Percentiles rank a stretch among this genome's conserved stretches.
These are phyloP conservation scores for Hypoxylon subgilvum DNA, from an alignment of 495 filamentous ascomycete species.

Conservation along the genomic window DNA sequence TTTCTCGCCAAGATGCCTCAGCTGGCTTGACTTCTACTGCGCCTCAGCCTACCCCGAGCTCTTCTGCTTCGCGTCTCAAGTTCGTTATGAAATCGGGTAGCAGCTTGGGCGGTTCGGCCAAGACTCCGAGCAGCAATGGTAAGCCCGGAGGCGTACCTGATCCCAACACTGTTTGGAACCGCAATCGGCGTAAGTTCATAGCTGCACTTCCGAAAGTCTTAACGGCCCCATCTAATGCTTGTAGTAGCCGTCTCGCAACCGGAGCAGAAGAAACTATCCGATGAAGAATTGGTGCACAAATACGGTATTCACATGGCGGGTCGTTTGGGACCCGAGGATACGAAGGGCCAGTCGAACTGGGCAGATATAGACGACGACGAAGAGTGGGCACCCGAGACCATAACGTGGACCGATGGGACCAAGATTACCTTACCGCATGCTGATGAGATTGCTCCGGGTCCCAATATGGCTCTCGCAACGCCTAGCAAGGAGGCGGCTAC, in stretches of 20 bases:
- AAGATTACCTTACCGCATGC: slow-evolving; percentile 79
- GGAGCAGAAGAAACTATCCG: slow-evolving; percentile 89
- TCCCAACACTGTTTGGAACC: slow-evolving; percentile 90
- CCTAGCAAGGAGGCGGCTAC: slow-evolving; percentile 22
- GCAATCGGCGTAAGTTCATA: slow-evolving; percentile 83
- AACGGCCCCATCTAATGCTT: slow-evolving; percentile 23
- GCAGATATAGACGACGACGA: slow-evolving; percentile 99
- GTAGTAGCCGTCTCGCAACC: slow-evolving; percentile 72
- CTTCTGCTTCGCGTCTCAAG: slow-evolving; percentile 52
- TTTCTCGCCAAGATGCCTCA: slow-evolving; percentile 60
- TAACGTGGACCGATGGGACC: slow-evolving; percentile 96
- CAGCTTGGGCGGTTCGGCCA: slow-evolving; percentile 50
- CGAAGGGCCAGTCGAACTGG: slow-evolving; percentile 85
- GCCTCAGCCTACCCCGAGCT: slow-evolving; percentile 45
- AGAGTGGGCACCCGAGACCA: slow-evolving; percentile 94
- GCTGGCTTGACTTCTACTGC: slow-evolving; percentile 42
- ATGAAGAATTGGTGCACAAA: slow-evolving; percentile 89
- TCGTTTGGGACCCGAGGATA: slow-evolving; percentile 81
- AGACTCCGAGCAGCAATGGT: slow-evolving; percentile 59
- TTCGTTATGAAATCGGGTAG: slow-evolving; percentile 61
- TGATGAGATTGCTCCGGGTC: slow-evolving; percentile 57
- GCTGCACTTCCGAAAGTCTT: background rate
- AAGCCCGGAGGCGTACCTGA: slow-evolving; percentile 62
- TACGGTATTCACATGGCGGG: slow-evolving; percentile 96
- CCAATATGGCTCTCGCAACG: slow-evolving; percentile 42